These are phyloP conservation scores for Fonsecaea multimorphosa DNA, from an alignment of 2,329 filamentous ascomycete species.

Conservation along the genomic window DNA sequence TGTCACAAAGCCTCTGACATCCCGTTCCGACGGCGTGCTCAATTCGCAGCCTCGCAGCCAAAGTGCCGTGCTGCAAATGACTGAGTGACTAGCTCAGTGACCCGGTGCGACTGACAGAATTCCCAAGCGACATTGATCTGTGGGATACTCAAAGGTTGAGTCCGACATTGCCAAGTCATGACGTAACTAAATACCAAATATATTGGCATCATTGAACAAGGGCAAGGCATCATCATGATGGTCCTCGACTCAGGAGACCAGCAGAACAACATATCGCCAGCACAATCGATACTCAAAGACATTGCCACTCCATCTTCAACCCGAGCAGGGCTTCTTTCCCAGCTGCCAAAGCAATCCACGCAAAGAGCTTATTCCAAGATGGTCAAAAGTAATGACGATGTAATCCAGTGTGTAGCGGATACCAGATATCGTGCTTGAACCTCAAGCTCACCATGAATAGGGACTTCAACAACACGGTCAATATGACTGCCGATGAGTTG, in stretches of 20 bases:
- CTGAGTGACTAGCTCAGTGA: no score
- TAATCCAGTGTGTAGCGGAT: constrained; percentile 51
- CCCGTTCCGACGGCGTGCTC: not conserved
- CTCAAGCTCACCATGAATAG: constrained; percentile 44
- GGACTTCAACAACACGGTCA: constrained; percentile 70
- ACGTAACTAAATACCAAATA: constrained; percentile 19
- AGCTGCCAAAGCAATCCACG: not conserved
- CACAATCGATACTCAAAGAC: no score
- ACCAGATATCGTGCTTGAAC: no score
- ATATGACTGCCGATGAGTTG: constrained; percentile 68
- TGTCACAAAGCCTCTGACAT: not conserved
- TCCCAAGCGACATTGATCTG: not conserved
- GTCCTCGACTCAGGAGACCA: not conserved
- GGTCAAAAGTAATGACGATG: constrained; percentile 60
- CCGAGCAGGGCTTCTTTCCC: not conserved
- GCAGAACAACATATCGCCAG: no score
- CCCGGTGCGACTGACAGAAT: not conserved
- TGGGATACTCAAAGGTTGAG: no score
- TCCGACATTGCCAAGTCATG: constrained; percentile 18
- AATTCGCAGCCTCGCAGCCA: constrained; percentile 1
- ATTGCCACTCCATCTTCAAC: no score
- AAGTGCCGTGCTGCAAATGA: not conserved
- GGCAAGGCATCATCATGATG: not conserved
- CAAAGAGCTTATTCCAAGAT: constrained; percentile 44
- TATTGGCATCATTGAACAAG: no score